Base-by-base conservation (phyloP, 2,329 filamentous ascomycete genomes). In the Aaosphaeria pasadenensis region DNA sequence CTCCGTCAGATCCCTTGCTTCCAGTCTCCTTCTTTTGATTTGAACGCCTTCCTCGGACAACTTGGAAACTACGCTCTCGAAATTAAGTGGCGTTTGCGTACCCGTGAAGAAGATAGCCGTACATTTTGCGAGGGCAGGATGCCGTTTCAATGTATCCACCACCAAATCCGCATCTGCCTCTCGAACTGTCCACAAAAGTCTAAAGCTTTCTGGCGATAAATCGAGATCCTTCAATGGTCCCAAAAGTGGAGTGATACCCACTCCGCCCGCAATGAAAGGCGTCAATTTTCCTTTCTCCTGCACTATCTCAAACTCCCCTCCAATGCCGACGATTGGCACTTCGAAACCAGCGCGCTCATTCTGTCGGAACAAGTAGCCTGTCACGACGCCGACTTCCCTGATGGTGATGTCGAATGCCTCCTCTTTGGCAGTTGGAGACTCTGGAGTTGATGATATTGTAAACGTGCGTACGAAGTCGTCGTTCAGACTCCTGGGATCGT, bases 391-490 rank as follows among this genome's bases (percentile, higher is more conserved):
- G 40, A 89, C 81, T 45, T 77, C 82, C 11, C 88, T 73, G 1
- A 84, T 81, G 4, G 88, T 92, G 52, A 95, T 85, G 57, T 91
- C 84, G 47, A 94, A 78, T 58, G 84, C 77, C 33, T 75, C 60
- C 2, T 64, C 62, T 2, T 55, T 35, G 2, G 30, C 9, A 4
- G 39, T 7, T 9, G 39, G 3, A 17, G 17, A 28, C 3, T 3
- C 31, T 2, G 84, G 81, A 1, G 74, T 69, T 2, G 80, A 88
- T 1, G 86, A 88, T 0, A 95, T 79, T 2, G 90, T 95, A 61
- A 95, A 95, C 0, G 89, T 95, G 30, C 90, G 77, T 4, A 94
- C 76, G 52, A 83, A 91, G 63, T 96, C 89, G 63, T 95, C 90
- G 58, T 95, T 96, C 11, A 95, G 67, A 57, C 84, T 88, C 54